Conservation (phyloP, 805 yeast species). For the Hanseniaspora clermontiae region DNA sequence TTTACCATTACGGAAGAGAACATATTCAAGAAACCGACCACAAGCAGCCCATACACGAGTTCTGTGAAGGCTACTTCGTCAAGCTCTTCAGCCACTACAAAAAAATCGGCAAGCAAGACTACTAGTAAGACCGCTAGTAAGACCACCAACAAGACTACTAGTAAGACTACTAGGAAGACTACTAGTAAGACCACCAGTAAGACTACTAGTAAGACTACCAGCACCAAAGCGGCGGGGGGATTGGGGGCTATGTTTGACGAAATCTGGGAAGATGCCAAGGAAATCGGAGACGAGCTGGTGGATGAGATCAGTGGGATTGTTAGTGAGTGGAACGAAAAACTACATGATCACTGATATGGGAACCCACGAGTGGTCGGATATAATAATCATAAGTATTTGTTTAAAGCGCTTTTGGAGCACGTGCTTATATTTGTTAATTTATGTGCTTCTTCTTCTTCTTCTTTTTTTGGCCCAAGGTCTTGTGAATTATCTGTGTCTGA, state of each 20-base stretch:
- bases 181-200: neutral
- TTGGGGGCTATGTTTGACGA: neutral
- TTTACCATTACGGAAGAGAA: neutral
- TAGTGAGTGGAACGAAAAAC: neutral
- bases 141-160: neutral
- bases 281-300: neutral
- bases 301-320: neutral
- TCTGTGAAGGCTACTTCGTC: neutral
- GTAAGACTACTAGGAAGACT: neutral
- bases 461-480: too few relatives aligned
- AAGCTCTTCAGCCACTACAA: too few relatives aligned
- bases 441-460: too few relatives aligned
- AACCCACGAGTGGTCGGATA: too few relatives aligned
- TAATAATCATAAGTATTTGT: too few relatives aligned
- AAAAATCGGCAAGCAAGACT: neutral
- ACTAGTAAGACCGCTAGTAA: neutral
- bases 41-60: neutral
- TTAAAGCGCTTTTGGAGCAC: too few relatives aligned
- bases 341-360: neutral
- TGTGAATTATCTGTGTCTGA: neutral
- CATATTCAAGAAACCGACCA: neutral
- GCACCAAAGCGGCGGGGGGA: neutral
- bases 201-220: neutral
- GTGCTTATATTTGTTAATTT: neutral
- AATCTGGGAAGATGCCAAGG: constrained; percentile 7